Conservation (phyloP, 331 rosid species). For the Quercus lobata region DNA sequence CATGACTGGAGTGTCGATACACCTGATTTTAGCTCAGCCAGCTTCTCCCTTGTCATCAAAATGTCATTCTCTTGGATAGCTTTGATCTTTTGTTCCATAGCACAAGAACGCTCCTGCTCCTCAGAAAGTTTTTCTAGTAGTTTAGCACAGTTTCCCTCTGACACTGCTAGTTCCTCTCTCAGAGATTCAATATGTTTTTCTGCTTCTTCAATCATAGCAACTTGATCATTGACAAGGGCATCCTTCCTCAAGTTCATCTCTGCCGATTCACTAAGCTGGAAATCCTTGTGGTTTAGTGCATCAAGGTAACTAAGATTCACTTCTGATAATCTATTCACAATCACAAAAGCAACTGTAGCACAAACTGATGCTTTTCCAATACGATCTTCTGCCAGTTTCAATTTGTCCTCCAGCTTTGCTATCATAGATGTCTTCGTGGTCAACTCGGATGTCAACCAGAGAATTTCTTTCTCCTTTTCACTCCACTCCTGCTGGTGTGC, state of each 20-base stretch:
- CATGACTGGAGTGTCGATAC: constrained; percentile 68
- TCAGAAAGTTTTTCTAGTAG: constrained; percentile 52
- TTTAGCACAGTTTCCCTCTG: constrained; percentile 43
- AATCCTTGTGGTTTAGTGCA: constrained; percentile 43
- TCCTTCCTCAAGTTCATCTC: constrained; percentile 50
- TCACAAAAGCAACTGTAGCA: constrained; percentile 68
- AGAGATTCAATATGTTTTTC: constrained; percentile 33
- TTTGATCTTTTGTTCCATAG: constrained; percentile 56
- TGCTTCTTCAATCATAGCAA: constrained; percentile 45
- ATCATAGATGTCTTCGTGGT: constrained; percentile 35
- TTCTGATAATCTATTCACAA: constrained; percentile 73
- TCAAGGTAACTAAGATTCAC: constrained; percentile 41
- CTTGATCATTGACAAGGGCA: constrained; percentile 47
- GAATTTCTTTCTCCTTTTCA: constrained; percentile 60
- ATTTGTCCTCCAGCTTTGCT: constrained; percentile 42
- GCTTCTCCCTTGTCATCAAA: constrained; percentile 63
- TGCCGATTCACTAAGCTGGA: constrained; percentile 45
- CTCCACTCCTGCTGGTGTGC: constrained; percentile 70
- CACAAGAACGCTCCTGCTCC: constrained; percentile 49
- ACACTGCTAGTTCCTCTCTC: constrained; percentile 33
- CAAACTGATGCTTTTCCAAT: constrained; percentile 55
- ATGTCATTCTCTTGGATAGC: constrained; percentile 53
- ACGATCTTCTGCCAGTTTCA: constrained; percentile 51
- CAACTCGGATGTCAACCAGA: constrained; percentile 46
- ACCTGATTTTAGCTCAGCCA: constrained; percentile 65